Base-by-base conservation (phyloP, 108 stramenopile genomes). In the Stephanodiscus minutulus region DNA sequence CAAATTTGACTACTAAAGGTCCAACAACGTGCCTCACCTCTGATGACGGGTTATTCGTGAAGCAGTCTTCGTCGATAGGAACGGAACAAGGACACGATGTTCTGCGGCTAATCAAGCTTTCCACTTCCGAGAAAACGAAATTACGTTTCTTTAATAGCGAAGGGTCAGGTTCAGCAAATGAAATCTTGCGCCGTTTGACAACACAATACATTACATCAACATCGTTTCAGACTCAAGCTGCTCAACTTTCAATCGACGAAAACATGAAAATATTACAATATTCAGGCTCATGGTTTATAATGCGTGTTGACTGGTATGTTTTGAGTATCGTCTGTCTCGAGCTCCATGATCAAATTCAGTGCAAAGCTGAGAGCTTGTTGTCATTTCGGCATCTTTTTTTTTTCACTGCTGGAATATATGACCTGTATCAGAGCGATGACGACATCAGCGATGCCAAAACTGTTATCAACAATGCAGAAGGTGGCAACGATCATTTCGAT, bases 371-470 rank as follows among this genome's bases (percentile, higher is more conserved):
- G 15, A 72, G 54, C 28, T 41, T 41, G 37, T 58, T 57, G 13
- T 66, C 71, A 3, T 84, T 48, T 55, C 61, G 86, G 44, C 46
- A 74, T 28, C 58, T 90, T 54, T 81, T 76, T 11, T 89, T 88
- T 50, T 93, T 87, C 49, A 89, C 92, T 10, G 78, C 82, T 41
- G 88, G 86, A 46, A 82, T 89, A 20, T 79, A 70, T 28, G 85
- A 86, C 72, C 68, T 91, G 0, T 93, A 93, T 76, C 86, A 78
- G 47, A 83, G 74, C 44, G 76, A 88, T 17, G 84, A 90, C 46
- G 88, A 86, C 37, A 41, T 76, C 17, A 75, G 27, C n/a, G 86
- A 86, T 24, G 43, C 20, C 37, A 58, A 57, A 12, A 33, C 29
- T 24, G 10, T 46, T 28, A 84, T 76, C 25, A 75, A 74, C 41